A percentile compares a stretch with the other conserved stretches of the same genome.
phyloP scores from a whole-genome alignment of 1,284 basidiomycete species.

The Kwoniella shivajii region DNA sequence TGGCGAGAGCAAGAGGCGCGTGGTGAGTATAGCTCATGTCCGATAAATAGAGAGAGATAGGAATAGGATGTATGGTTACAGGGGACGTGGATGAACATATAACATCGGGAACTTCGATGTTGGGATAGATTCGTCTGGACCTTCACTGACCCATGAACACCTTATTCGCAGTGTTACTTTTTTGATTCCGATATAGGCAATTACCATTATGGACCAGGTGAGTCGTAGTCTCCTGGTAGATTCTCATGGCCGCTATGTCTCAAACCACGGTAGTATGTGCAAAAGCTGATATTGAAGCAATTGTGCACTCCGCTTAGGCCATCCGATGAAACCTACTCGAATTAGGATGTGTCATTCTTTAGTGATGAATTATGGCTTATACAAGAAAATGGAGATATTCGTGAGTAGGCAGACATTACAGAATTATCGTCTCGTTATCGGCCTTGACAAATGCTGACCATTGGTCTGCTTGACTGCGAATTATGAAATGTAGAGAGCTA shows the following conservation, averaged over 20 bases:
- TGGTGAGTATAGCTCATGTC: conserved; percentile 66
- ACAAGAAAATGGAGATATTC: conserved; percentile 97
- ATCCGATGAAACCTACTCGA: conserved; percentile 87
- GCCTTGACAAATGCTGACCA: too few relatives aligned
- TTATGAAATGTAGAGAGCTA: conserved; percentile 74
- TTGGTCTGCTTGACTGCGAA: conserved; percentile 7
- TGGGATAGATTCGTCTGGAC: background rate
- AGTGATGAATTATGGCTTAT: conserved; percentile 98
- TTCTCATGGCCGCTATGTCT: too few relatives aligned
- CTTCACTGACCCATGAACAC: background rate
- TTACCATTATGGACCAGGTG: conserved; percentile 96
- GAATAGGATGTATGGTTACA: background rate
- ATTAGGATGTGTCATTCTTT: conserved; percentile 99
- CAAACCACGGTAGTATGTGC: background rate
- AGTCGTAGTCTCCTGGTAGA: conserved; percentile 44
- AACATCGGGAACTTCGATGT: background rate
- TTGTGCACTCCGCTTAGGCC: conserved; percentile 28
- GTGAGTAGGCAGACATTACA: too few relatives aligned
- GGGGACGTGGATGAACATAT: background rate
- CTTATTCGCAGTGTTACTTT: conserved; percentile 78
- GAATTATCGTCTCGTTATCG: too few relatives aligned
- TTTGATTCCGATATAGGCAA: conserved; percentile 98
- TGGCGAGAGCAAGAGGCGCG: conserved; percentile 81
- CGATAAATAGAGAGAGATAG: background rate
- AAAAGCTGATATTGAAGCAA: conserved; percentile 3